Conservation (phyloP, 306 rosid genomes). For the Arachis hypogaea region DNA sequence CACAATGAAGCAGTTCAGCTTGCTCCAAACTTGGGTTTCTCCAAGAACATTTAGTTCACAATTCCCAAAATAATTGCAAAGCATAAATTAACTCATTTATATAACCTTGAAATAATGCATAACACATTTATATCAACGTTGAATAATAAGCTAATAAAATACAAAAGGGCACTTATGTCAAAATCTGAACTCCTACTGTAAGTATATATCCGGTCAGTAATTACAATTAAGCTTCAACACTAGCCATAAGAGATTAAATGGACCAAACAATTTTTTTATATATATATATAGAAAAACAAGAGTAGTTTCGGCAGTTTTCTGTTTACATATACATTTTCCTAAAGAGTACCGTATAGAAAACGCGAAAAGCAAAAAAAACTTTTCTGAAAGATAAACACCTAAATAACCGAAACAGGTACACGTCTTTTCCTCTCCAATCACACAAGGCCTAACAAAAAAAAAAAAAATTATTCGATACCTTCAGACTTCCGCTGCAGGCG, state of each 20-base stretch:
- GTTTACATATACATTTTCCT: too few relatives aligned
- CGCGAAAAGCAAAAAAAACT: neutral
- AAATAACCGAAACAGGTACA: neutral
- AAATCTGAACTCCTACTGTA: neutral
- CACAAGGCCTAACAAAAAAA: neutral
- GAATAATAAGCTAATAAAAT: neutral
- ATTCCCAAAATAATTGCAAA: neutral
- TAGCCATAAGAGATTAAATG: neutral
- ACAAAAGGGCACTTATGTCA: neutral
- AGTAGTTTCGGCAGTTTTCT: too few relatives aligned
- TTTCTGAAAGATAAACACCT: neutral
- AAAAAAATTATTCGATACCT: slow-evolving; percentile 52
- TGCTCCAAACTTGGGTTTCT: slow-evolving; percentile 1
- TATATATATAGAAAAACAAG: neutral
- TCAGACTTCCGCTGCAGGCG: slow-evolving; percentile 92
- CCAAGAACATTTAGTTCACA: slow-evolving; percentile 2
- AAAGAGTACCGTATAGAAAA: neutral
- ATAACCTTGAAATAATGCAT: neutral
- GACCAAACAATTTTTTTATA: neutral
- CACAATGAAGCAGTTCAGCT: neutral
- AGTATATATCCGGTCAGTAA: neutral
- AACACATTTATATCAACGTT: too few relatives aligned
- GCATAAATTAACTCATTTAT: neutral
- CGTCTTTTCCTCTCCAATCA: neutral
- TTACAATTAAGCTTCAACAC: slow-evolving; percentile 14